Evolutionary conservation across 495 filamentous ascomycete species (phyloP).

Genomic region (Podospora pseudopauciseta): DNA sequence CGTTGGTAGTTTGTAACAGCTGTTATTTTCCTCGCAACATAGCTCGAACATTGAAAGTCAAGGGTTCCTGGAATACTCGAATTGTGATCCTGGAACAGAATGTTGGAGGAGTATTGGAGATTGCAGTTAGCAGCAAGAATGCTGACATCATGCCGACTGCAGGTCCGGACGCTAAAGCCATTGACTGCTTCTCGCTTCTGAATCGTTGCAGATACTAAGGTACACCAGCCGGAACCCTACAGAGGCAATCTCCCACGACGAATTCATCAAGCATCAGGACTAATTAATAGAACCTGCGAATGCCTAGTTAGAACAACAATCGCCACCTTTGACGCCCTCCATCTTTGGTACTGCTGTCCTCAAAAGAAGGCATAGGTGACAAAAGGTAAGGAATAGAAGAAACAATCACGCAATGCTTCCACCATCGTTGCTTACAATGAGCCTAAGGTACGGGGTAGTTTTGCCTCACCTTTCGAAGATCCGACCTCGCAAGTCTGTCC

Average conservation of each 20-base stretch:
- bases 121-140: neutral
- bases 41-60: no score
- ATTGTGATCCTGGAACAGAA: no score
- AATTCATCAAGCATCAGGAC: neutral
- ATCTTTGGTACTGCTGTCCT: neutral
- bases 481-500: neutral
- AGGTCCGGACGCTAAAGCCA: neutral
- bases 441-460: no score
- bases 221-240: neutral
- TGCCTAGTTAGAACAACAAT: neutral
- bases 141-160: neutral
- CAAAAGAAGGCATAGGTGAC: no score
- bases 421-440: no score
- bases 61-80: no score
- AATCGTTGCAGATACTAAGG: neutral
- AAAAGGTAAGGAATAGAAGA: no score
- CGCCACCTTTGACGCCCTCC: neutral
- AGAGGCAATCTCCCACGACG: neutral
- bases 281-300: neutral
- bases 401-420: no score
- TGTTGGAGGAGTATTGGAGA: neutral
- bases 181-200: neutral
- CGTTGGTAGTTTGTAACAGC: no score
- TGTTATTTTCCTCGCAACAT: no score
- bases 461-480: no score